phyloP scores from a whole-genome alignment of 2,329 filamentous ascomycete genomes.

The Magnaporthiopsis poae region DNA sequence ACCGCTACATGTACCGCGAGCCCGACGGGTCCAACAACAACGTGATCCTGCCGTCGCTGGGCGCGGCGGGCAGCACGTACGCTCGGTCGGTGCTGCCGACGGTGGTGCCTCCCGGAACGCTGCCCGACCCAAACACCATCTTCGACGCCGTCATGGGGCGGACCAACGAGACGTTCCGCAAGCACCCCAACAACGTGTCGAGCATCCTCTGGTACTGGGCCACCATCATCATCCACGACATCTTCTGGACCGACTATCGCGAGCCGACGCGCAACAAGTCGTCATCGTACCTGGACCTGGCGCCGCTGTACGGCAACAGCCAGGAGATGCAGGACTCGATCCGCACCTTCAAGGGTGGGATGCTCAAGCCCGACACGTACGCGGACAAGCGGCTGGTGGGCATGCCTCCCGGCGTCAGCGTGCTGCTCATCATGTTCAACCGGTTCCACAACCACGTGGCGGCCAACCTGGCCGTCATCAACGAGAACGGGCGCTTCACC shows the following conservation, averaged over 20 bases:
- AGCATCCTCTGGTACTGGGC: conserved; percentile 65
- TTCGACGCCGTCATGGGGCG: conserved; percentile 54
- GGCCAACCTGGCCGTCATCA: conserved; percentile 70
- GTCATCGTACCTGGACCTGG: conserved; percentile 62
- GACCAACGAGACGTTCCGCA: conserved; percentile 32
- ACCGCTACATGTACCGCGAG: conserved; percentile 55
- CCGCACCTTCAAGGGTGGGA: conserved; percentile 60
- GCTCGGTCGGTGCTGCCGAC: conserved; percentile 53
- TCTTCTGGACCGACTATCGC: conserved; percentile 59
- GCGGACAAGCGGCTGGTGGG: conserved; percentile 60
- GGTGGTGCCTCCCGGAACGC: conserved; percentile 48
- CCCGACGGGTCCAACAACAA: conserved; percentile 67
- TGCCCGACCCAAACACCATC: conserved; percentile 56
- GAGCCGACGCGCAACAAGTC: conserved; percentile 55
- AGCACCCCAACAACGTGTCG: conserved; percentile 62
- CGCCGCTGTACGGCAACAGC: conserved; percentile 61
- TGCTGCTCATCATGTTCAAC: conserved; percentile 68
- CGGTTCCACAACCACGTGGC: conserved; percentile 83
- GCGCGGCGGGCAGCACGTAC: conserved; percentile 58
- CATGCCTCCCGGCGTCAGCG: conserved; percentile 62
- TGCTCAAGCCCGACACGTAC: conserved; percentile 63
- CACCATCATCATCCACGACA: conserved; percentile 62
- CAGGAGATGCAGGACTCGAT: conserved; percentile 56
- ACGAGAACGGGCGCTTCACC: conserved; percentile 70
- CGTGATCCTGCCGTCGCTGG: conserved; percentile 53